phyloP scores from a whole-genome alignment of 306 rosid species.

The Dryas drummondii region DNA sequence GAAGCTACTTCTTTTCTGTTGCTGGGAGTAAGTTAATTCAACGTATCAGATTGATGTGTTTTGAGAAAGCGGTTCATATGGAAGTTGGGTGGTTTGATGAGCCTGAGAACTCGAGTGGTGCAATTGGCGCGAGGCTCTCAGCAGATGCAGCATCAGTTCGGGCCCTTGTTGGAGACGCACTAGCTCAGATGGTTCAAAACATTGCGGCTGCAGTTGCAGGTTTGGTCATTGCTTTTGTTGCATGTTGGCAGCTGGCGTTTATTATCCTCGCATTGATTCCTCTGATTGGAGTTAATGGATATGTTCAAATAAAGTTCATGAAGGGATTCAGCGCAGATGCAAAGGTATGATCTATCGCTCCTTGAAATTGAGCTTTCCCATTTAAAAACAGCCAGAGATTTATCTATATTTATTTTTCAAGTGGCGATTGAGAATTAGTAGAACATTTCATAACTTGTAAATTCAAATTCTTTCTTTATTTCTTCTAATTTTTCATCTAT shows the following conservation, averaged over 20 bases:
- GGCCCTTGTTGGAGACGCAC: slow-evolving; percentile 71
- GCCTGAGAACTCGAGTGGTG: slow-evolving; percentile 76
- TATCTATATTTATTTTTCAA: too few relatives aligned
- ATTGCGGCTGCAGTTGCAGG: slow-evolving; percentile 61
- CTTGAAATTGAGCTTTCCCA: neutral
- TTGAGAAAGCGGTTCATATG: slow-evolving; percentile 72
- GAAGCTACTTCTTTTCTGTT: slow-evolving; percentile 60
- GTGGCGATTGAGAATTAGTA: neutral
- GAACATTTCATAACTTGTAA: neutral
- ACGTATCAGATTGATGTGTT: slow-evolving; percentile 67
- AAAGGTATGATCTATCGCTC: slow-evolving; percentile 43
- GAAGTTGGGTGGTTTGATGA: slow-evolving; percentile 90
- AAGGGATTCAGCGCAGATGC: slow-evolving; percentile 82
- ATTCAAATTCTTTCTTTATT: neutral
- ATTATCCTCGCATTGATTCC: slow-evolving; percentile 68
- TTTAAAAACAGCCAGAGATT: too few relatives aligned
- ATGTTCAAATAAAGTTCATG: slow-evolving; percentile 69
- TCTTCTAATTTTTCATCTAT: neutral
- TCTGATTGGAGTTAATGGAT: slow-evolving; percentile 63
- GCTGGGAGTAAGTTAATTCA: slow-evolving; percentile 78
- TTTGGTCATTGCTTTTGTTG: slow-evolving; percentile 63
- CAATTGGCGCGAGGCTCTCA: slow-evolving; percentile 79
- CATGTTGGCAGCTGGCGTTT: slow-evolving; percentile 70
- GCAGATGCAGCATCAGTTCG: slow-evolving; percentile 82
- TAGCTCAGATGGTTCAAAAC: slow-evolving; percentile 59